These are phyloP conservation scores for Camellia oleifera DNA, from an alignment of 179 eudicot genomes.

Conservation along the genomic window DNA sequence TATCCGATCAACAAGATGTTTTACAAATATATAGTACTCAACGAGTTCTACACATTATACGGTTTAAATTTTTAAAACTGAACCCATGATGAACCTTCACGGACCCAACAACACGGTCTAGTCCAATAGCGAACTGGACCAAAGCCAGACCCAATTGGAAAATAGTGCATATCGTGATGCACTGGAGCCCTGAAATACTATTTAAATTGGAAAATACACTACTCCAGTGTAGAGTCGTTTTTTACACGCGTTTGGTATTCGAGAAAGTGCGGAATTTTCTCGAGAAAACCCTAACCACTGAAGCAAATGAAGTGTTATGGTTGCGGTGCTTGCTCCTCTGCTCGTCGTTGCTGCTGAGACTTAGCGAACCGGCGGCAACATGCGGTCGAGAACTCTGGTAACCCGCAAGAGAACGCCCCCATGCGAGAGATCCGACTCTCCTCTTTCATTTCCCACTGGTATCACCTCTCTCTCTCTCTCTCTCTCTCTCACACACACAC, in stretches of 20 bases:
- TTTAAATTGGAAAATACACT: neutral
- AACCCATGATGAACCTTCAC: too few species aligned
- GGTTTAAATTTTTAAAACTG: too few species aligned
- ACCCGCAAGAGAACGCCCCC: neutral
- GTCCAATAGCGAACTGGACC: too few species aligned
- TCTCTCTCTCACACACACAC: too few species aligned
- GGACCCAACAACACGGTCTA: too few species aligned
- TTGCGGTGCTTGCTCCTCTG: neutral
- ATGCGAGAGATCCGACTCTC: constrained; percentile 2
- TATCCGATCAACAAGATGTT: too few species aligned
- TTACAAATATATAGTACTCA: too few species aligned
- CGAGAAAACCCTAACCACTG: constrained; percentile 2
- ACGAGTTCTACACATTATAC: too few species aligned
- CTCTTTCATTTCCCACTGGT: neutral
- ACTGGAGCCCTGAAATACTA: neutral
- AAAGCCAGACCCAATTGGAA: too few species aligned
- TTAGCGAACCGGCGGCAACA: neutral
- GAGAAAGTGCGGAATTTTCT: neutral
- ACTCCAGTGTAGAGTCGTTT: neutral
- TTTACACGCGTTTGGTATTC: constrained; percentile 9
- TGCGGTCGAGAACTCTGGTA: constrained; percentile 1
- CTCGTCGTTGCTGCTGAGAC: neutral
- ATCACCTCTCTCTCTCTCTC: neutral
- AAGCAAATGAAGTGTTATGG: neutral
- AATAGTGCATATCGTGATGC: neutral